phyloP scores from a whole-genome alignment of 768 basidiomycete genomes.

The Amanita rubescens region DNA sequence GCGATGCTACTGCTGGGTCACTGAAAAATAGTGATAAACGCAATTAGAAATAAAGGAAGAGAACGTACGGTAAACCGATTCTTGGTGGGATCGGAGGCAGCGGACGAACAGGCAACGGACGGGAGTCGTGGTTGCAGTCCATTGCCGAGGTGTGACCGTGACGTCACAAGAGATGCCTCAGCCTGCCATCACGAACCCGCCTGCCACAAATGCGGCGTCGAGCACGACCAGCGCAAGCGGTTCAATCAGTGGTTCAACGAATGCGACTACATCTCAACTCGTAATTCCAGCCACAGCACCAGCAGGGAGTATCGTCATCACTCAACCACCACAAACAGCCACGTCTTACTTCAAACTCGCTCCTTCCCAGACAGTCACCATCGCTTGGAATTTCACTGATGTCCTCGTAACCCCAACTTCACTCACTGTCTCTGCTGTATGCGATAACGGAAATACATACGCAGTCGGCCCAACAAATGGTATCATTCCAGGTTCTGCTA shows the following conservation, averaged over 20 bases:
- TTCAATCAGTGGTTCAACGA: no score
- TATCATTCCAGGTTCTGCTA: conserved; percentile 62
- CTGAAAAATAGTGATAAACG: no score
- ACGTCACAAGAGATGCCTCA: not conserved
- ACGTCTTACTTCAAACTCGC: conserved; percentile 90
- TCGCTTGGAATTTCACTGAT: conserved; percentile 85
- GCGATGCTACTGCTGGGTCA: no score
- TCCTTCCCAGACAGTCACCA: conserved; percentile 62
- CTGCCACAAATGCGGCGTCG: not conserved
- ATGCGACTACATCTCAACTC: not conserved
- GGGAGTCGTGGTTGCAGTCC: not conserved
- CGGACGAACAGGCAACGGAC: no score
- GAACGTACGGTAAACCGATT: not conserved
- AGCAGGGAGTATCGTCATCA: conserved; percentile 63
- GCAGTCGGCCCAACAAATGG: conserved; percentile 77
- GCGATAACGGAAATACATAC: conserved; percentile 86
- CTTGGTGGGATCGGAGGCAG: not conserved
- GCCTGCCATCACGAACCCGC: not conserved
- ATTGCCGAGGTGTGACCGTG: not conserved
- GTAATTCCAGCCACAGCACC: conserved; percentile 45
- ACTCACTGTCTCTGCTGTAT: conserved; percentile 76
- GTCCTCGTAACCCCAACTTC: conserved; percentile 63
- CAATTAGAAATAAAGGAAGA: no score
- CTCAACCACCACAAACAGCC: conserved; percentile 73
- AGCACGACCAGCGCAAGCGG: no score